A percentile compares a stretch with the other conserved stretches of the same genome.
These are phyloP conservation scores for Closterium sp. DNA, from an alignment of 139 green algal species.

Conservation along the genomic window DNA sequence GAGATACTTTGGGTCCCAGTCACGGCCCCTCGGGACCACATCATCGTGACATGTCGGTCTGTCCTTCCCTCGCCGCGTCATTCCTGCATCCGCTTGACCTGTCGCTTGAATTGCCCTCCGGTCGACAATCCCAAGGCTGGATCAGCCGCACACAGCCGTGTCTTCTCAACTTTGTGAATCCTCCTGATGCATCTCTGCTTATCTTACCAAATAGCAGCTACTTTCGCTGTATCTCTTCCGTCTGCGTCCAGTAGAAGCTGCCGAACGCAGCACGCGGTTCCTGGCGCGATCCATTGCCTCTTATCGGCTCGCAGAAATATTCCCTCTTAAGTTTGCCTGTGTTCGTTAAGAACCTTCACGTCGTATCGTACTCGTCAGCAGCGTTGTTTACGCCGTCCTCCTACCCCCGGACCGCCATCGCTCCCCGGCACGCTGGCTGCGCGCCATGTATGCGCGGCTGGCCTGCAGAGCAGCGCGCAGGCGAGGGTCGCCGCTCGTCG, in stretches of 20 bases:
- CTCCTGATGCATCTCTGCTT: background rate
- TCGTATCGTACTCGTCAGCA: too few species aligned
- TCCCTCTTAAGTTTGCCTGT: too few species aligned
- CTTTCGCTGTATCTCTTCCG: too few species aligned
- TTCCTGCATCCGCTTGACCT: background rate
- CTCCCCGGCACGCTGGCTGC: background rate
- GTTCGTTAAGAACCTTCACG: background rate
- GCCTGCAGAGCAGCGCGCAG: background rate
- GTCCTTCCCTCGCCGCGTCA: background rate
- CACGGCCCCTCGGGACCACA: background rate
- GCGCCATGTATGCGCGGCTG: background rate
- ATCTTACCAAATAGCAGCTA: too few species aligned
- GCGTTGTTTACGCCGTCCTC: too few species aligned
- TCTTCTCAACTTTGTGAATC: too few species aligned
- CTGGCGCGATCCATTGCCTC: too few species aligned
- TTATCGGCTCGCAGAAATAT: too few species aligned
- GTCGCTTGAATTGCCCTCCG: background rate
- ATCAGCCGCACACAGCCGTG: background rate
- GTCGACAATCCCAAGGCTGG: background rate
- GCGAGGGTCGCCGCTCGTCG: background rate
- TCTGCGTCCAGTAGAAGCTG: background rate
- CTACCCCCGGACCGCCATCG: background rate
- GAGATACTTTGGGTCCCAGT: too few species aligned
- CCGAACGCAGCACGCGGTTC: background rate
- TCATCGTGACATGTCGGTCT: background rate